Conservation (phyloP, 208 protist genomes). For the Acanthamoeba royreba region DNA sequence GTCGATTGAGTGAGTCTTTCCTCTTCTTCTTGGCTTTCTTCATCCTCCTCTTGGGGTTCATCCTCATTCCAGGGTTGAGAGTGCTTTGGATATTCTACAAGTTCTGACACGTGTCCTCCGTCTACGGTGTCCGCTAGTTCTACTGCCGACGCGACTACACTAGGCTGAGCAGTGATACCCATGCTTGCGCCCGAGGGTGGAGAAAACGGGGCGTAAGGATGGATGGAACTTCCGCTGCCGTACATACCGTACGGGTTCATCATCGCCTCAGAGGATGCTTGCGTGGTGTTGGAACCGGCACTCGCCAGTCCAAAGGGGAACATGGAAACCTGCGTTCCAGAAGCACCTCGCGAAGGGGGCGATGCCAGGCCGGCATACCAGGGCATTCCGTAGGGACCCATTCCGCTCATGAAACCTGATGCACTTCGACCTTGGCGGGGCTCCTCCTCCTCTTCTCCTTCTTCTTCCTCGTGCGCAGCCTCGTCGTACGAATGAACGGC, state of each 20-base stretch:
- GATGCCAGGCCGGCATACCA: not conserved
- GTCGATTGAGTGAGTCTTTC: not conserved
- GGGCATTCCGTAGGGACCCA: not conserved
- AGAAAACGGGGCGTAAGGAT: too few species aligned
- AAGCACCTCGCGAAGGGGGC: too few species aligned
- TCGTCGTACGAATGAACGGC: not conserved
- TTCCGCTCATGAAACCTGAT: not conserved
- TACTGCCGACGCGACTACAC: too few species aligned
- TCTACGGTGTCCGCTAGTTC: not conserved
- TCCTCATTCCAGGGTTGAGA: not conserved
- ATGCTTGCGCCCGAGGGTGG: too few species aligned
- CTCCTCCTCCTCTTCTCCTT: not conserved
- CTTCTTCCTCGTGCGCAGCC: not conserved
- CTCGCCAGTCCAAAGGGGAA: too few species aligned
- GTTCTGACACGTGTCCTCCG: not conserved
- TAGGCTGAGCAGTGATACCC: too few species aligned
- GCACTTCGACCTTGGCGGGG: too few species aligned
- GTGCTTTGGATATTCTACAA: not conserved
- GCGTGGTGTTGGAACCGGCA: too few species aligned
- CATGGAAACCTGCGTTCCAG: too few species aligned
- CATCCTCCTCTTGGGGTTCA: not conserved
- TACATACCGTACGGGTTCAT: too few species aligned
- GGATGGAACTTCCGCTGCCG: too few species aligned
- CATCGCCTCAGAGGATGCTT: too few species aligned
- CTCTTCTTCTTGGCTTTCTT: not conserved